These are phyloP conservation scores for Cladosporium sp. DNA, from an alignment of 2,329 filamentous ascomycete genomes.

Conservation along the genomic window DNA sequence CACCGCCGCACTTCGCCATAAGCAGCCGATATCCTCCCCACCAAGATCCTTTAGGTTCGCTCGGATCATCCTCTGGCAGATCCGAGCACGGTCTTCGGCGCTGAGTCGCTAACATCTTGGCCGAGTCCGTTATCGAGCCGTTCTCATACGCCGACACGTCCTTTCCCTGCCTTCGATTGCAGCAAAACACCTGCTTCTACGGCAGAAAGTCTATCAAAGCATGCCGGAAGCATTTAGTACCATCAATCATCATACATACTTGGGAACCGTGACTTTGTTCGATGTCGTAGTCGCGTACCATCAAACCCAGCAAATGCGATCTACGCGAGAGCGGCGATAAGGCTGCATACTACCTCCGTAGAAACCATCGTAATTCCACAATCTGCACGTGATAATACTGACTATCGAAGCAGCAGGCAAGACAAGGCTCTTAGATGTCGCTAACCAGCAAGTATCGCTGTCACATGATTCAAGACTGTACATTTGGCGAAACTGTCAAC, in stretches of 20 bases:
- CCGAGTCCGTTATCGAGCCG: conserved; percentile 5
- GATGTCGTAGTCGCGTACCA: not conserved
- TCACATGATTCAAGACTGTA: not conserved
- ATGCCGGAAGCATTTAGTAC: not conserved
- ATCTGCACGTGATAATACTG: not conserved
- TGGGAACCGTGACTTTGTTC: not conserved
- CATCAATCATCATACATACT: not conserved
- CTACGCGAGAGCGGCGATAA: not conserved
- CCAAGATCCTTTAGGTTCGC: conserved; percentile 3
- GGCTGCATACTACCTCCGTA: not conserved
- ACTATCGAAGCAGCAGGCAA: not conserved
- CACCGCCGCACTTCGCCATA: conserved; percentile 5
- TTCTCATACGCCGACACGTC: not conserved
- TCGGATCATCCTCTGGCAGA: not conserved
- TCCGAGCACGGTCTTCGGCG: not conserved
- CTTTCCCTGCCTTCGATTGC: not conserved
- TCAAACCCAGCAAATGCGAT: not conserved
- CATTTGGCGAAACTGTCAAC: not conserved
- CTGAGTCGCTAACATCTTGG: not conserved
- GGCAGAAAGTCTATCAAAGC: not conserved
- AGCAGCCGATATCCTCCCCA: conserved; percentile 12
- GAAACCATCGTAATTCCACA: not conserved
- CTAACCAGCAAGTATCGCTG: not conserved
- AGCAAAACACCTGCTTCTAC: not conserved
- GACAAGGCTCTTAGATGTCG: not conserved